A percentile compares a stretch with the other conserved stretches of the same genome.
These are phyloP conservation scores for Nymphaea thermarum DNA, from an alignment of 164 flowering plant species.

Conservation along the genomic window DNA sequence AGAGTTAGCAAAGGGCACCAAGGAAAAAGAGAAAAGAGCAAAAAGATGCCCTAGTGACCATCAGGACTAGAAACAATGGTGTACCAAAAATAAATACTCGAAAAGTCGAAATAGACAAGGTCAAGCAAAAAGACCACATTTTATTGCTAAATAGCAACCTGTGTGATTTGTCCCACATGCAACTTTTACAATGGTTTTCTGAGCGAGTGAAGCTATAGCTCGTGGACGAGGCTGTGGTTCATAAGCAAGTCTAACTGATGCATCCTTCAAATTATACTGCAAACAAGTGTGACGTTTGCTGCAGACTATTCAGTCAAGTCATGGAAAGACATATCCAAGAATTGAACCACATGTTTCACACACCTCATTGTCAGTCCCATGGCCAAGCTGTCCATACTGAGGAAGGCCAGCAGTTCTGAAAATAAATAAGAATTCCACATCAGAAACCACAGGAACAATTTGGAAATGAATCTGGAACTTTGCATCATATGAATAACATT, in stretches of 20 bases:
- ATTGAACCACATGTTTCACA: not conserved
- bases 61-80: not conserved
- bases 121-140: not conserved
- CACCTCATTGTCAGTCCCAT: conserved; percentile 98
- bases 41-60: not conserved
- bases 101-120: not conserved
- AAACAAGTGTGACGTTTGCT: conserved; percentile 7
- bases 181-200: conserved; percentile 78
- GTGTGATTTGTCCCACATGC: conserved; percentile 98
- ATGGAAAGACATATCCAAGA: not conserved
- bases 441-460: not conserved
- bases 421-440: conserved; percentile 14
- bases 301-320: not conserved
- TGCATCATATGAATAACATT: not conserved
- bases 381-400: conserved; percentile 97
- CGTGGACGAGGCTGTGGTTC: conserved; percentile 92
- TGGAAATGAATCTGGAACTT: not conserved
- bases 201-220: conserved; percentile 69
- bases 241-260: conserved; percentile 89
- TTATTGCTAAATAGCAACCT: conserved; percentile 28
- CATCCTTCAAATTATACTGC: conserved; percentile 93
- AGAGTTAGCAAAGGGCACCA: not conserved
- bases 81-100: not conserved
- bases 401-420: conserved; percentile 95
- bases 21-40: not conserved